Evolutionary conservation across 768 basidiomycete genomes (phyloP), one percentile per base, ranked within the genome.

Genomic region (Mycena filopes): DNA sequence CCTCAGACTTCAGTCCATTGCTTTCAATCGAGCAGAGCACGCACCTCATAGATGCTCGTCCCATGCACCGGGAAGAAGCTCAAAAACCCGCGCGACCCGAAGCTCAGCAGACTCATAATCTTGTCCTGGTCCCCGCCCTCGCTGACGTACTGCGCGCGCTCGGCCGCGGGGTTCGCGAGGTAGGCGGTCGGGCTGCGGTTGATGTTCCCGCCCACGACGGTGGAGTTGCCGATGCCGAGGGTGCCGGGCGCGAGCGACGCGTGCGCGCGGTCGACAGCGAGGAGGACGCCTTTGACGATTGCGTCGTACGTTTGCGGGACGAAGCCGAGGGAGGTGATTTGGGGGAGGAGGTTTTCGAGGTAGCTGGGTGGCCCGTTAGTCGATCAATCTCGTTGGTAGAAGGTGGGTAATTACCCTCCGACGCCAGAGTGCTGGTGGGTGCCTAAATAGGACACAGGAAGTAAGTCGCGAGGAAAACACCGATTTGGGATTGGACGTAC

Each of bases 51-150:
- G n/a, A 93, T 70, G 67, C 90, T 91, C 18, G 92, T 94, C 1
- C 91, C 91, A 75, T 94, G 93, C 0, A 94, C 92, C 1, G 92
- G 80, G 74, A 89, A 93, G 77, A 90, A 93, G 74, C 86, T 90
- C 68, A 93, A 72, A 70, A 93, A 83, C 2, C 92, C 92, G 56
- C 87, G 80, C 29, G 81, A 82, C 29, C 91, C 91, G 56, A 93
- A 89, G 50, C 87, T 81, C 58, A 94, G 75, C 20, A 92, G 79
- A 6, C 88, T 87, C 81, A 93, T 78, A 5, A 87, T 86, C 78
- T 90, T 92, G 76, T 94, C 93, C 72, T 90, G 88, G 70, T 94
- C 88, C 60, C 82, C 87, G 36, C 67, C 67, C 46, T 68, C 53
- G 53, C 21, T 7, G 65, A 86, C 75, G 71, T 93, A 93, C 68